Base-by-base conservation (phyloP, 352 stramenopile species). In the Globisporangium irregulare region DNA sequence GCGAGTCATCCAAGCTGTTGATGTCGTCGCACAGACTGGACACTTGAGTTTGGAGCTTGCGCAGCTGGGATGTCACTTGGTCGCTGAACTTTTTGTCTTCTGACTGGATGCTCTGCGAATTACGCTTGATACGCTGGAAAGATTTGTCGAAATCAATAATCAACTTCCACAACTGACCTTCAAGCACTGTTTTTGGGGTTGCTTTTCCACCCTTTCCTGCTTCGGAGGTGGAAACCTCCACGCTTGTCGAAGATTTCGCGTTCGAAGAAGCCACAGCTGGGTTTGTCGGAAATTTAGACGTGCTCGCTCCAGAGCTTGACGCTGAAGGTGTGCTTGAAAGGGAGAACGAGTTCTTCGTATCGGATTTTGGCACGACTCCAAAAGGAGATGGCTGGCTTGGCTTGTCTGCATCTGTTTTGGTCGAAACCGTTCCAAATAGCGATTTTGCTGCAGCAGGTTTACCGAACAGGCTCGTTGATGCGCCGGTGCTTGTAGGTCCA, bases 141-240 rank as follows among this genome's bases (percentile, higher is more conserved):
- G 82, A 78, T 48, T 81, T 80, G 60, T 93, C 80, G 50, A 93
- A 93, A 34, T 88, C 81, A 22, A 82, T 69, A 24, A 93, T 90
- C 32, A 91, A 50, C 57, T 87, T 89, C 84, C 84, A 93, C 27
- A 93, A 48, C 51, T 89, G 80, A 3, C 76, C 81, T 69, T 91
- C 84, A 46, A 89, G 78, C 53, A 62, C 70, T 18, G 78, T 84
- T 12, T 68, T 77, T 36, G 84, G 79, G 10, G 56, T 75, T 22
- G 29, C 68, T 27, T 66, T 71, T 34, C 12, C 5, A 74, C 25
- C 24, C 25, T 65, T 61, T 72, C 71, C 54, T 18, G 22, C 14
- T 22, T 59, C 36, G 6, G 27, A 18, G 25, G 22, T 18, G 1
- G 15, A 3, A 24, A 18, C 54, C 36, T 41, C 27, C 58, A 10